Base-by-base conservation (phyloP, 371 early-diverging fungal genomes). In the Mucor circinelloides region DNA sequence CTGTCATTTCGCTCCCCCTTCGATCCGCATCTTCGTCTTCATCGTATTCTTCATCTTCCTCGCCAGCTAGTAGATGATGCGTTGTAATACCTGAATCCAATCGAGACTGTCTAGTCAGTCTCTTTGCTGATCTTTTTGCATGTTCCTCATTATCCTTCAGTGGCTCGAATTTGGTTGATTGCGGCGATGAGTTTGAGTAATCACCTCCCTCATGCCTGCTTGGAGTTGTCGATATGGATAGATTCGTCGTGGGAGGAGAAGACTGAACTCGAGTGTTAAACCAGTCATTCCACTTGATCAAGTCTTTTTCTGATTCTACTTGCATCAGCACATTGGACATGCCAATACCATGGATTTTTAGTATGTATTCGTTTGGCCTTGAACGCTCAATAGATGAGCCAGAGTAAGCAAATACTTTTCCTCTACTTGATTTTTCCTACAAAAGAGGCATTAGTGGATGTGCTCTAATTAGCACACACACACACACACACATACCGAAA, bases 271-370 rank as follows among this genome's bases (percentile, higher is more conserved):
- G 21, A 8, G 34, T 63, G 31, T 82, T 82, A 57, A 82, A 77
- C 75, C 77, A 73, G 15, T 66, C 59, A 17, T 69, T 64, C 88
- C 88, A 87, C 32, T 80, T 69, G 44, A 78, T 23, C 7, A 87
- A 70, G 0, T 78, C 71, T 15, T 83, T 76, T 38, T 75, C 77
- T 30, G 70, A 76, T 21, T 68, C 76, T 2, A 87, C 88, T 66
- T 87, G 88, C 28, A 87, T 61, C 30, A 82, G 55, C 3, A 85
- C 72, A 58, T 84, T 80, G 36, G 50, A 72, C n/a, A 75, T 67
- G 7, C 80, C 64, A 0, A 62, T 7, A 5, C 86, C 84, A 42
- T 81, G 74, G 12, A 87, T 71, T 25, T 75, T 80, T 5, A 87
- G 63, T 23, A 83, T 73, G 66, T 83, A 84, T 6, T 76, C 69